Base-by-base conservation (phyloP, 768 basidiomycete species). In the Baorangia bicolor region DNA sequence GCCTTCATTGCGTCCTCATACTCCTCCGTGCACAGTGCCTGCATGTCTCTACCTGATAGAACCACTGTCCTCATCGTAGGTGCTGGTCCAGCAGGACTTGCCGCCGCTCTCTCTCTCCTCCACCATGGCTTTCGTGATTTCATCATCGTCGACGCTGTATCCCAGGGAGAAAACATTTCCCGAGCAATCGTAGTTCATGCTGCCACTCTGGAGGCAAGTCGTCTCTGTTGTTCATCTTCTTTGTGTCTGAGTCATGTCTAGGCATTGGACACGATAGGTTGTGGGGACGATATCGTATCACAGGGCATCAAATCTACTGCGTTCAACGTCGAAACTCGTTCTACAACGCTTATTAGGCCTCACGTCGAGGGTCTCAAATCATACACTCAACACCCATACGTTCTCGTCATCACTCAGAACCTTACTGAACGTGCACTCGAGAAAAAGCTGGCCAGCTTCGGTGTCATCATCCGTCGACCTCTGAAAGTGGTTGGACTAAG, bases 51-150 rank as follows among this genome's bases (percentile, higher is more conserved):
- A 21, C 77, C 77, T 0, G 47, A 57, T 3, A 63, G 52, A 42
- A 76, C 78, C 5, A 75, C 75, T 25, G 66, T 82, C 28, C 75
- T 82, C 47, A 73, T 83, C 25, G 75, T 83, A 11, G 81, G 80
- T 28, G 78, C 78, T 25, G 81, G 81, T 18, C 81, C 81, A 23
- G 62, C 73, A 0, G 81, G 82, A 9, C 75, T 82, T 47, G 69
- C 77, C 0, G 66, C 73, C 42, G 81, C 81, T 23, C 62, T 81
- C 16, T 74, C 80, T 18, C 75, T 83, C 7, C 61, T 69, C 18
- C 67, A 75, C 12, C 72, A 78, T 10, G 76, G 75, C 2, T 73
- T 74, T 40, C 64, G 55, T 28, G 75, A 81, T 34, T 54, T 83
- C 66, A 51, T 76, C 16, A 65, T 81, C 16, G 78, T 82, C 3